Conservation (phyloP, 2,329 filamentous ascomycete species). For the Clonostachys byssicola region DNA sequence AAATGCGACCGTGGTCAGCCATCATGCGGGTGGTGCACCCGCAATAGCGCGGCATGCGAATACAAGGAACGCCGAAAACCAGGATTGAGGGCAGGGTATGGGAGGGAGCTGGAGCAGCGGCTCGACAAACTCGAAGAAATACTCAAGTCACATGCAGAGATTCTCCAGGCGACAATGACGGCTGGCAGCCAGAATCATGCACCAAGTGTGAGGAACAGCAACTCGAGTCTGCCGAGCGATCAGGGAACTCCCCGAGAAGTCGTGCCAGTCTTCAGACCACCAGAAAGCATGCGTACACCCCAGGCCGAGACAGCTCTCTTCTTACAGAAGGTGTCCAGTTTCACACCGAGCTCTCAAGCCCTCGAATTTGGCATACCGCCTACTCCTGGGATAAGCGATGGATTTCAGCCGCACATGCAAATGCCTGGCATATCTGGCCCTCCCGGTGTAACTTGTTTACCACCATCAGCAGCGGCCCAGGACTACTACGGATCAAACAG, state of each 20-base stretch:
- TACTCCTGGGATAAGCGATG: slow-evolving; percentile 42
- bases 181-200: slow-evolving; percentile 21
- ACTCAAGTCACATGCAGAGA: slow-evolving; percentile 60
- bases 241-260: slow-evolving; percentile 50
- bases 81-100: slow-evolving; percentile 63
- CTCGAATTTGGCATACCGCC: slow-evolving; percentile 45
- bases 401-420: slow-evolving; percentile 39
- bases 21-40: slow-evolving; percentile 63
- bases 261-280: slow-evolving; percentile 39
- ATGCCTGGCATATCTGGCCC: slow-evolving; percentile 31
- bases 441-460: slow-evolving; percentile 19
- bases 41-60: slow-evolving; percentile 59
- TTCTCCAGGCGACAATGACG: slow-evolving; percentile 54
- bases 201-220: slow-evolving; percentile 42
- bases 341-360: slow-evolving; percentile 38
- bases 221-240: slow-evolving; percentile 47
- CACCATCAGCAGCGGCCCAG: slow-evolving; percentile 34
- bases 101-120: slow-evolving; percentile 68
- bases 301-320: slow-evolving; percentile 57
- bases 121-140: slow-evolving; percentile 67
- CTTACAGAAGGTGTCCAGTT: slow-evolving; percentile 52
- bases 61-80: slow-evolving; percentile 69
- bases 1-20: slow-evolving; percentile 76
- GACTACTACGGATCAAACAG: slow-evolving; percentile 40
- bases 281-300: slow-evolving; percentile 45